Base-by-base conservation (phyloP, 495 filamentous ascomycete genomes). In the Aspergillus carlsbadensis region DNA sequence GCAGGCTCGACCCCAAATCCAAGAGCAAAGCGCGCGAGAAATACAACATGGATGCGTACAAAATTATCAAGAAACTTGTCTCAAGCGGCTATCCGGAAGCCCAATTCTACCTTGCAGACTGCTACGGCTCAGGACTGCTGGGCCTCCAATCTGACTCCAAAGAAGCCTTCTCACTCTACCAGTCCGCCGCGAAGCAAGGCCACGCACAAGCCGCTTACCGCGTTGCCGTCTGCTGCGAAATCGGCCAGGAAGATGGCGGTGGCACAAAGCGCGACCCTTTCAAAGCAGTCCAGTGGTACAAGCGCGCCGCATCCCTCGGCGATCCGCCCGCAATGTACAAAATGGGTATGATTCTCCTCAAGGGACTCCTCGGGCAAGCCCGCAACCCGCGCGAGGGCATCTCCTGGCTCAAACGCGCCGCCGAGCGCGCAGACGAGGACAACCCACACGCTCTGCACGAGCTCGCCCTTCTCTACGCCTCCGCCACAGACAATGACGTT, bases 221-320 rank as follows among this genome's bases (percentile, higher is more conserved):
- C 48, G 94, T 93, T 7, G 94, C 94, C 35, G 95, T 98, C 2
- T 98, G 94, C 76, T 97, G 93, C 67, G 94, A 98, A 66, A 88
- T 98, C 51, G 94, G 94, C n/a, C 82, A 89, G 37, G 92, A 96
- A 64, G 90, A 94, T 62, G 90, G 91, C 42, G 93, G 93, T 48
- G 94, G 94, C 15, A 96, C 94, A 10, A 84, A 87, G 46, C 89
- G 90, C 57, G 94, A 98, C 67, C 89, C 90, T 3, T 71, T 90
- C 61, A 97, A 96, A 74, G 91, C 94, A 8, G 90, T 98, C 26
- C 92, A 97, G 65, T 98, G 94, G 94, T 98, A 98, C 68, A 92
- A 91, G 68, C 90, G 92, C 17, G 91, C 93, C 11, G 92, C 94
- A 1, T 83, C 88, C 6, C 78, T 97, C 5, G 94, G 94, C 11